A percentile compares a stretch with the other conserved stretches of the same genome.
Evolutionary conservation across 169 alveolate genomes (phyloP).

Genomic region (Prorocentrum cordatum): DNA sequence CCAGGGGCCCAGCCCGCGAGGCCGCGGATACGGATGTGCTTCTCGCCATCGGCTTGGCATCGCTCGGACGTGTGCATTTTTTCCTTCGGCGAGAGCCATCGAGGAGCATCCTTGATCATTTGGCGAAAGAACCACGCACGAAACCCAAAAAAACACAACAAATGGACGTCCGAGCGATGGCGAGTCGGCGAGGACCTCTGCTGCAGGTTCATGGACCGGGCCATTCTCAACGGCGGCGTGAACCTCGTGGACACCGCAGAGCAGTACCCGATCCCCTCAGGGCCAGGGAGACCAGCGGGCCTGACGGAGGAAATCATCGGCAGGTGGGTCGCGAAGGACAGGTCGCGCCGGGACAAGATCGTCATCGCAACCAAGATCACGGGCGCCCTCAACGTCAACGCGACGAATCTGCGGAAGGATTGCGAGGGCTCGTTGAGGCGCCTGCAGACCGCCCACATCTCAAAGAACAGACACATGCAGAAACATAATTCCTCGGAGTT

Average conservation of each 20-base stretch:
- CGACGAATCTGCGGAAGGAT: slow-evolving; percentile 11
- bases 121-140: not conserved
- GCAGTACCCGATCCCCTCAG: slow-evolving; percentile 41
- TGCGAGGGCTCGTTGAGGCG: slow-evolving; percentile 16
- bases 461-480: no score
- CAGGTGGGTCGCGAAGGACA: slow-evolving; percentile 38
- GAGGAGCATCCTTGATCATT: not conserved
- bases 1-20: no score
- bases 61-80: no score
- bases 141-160: no score
- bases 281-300: not conserved
- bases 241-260: slow-evolving; percentile 1
- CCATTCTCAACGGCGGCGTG: no score
- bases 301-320: slow-evolving; percentile 26
- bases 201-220: not conserved
- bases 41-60: not conserved
- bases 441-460: no score
- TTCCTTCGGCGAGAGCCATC: no score
- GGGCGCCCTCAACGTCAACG: slow-evolving; percentile 18
- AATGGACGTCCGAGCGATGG: no score
- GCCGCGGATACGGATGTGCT: no score
- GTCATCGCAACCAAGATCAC: slow-evolving; percentile 42
- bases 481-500: no score
- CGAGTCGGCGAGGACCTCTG: not conserved
- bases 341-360: not conserved